Evolutionary conservation across 192 early-diverging fungal species (phyloP).

Genomic region (Coemansia sp.): DNA sequence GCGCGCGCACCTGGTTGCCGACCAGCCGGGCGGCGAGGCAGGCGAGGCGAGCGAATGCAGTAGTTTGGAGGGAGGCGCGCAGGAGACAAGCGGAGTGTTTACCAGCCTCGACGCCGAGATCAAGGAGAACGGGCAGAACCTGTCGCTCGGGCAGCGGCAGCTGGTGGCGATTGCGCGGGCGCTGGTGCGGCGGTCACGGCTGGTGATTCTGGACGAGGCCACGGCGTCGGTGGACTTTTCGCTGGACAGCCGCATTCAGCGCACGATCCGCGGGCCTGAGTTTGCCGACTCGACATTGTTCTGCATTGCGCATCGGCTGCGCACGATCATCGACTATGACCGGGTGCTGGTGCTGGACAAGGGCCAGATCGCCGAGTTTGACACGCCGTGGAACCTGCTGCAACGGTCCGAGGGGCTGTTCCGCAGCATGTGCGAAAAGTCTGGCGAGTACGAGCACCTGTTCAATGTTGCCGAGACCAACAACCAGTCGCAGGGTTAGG

Average conservation of each 20-base stretch:
- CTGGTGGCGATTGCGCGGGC: constrained; percentile 76
- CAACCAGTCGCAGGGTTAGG: no score
- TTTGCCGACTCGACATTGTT: constrained; percentile 73
- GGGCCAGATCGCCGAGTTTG: constrained; percentile 77
- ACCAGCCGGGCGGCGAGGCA: background rate
- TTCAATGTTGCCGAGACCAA: constrained; percentile 33
- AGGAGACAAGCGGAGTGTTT: constrained; percentile 19
- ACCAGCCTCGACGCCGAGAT: constrained; percentile 65
- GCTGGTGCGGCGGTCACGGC: constrained; percentile 60
- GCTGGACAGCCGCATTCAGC: constrained; percentile 84
- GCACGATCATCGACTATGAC: constrained; percentile 84
- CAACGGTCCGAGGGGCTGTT: constrained; percentile 60
- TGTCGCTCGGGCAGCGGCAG: constrained; percentile 77
- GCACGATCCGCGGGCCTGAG: constrained; percentile 73
- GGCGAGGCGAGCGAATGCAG: background rate
- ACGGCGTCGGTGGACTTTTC: constrained; percentile 85
- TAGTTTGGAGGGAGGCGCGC: background rate
- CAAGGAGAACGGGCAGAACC: constrained; percentile 76
- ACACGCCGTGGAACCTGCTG: constrained; percentile 71
- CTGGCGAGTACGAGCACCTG: constrained; percentile 72
- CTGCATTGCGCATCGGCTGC: constrained; percentile 87
- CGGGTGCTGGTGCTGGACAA: constrained; percentile 77
- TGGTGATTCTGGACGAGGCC: constrained; percentile 86
- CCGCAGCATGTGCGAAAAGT: constrained; percentile 75
- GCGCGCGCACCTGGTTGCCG: constrained; percentile 65